Evolutionary conservation across 768 basidiomycete species (phyloP), one percentile per base, ranked within the genome.

Genomic region (Gelatoporia subvermispora): DNA sequence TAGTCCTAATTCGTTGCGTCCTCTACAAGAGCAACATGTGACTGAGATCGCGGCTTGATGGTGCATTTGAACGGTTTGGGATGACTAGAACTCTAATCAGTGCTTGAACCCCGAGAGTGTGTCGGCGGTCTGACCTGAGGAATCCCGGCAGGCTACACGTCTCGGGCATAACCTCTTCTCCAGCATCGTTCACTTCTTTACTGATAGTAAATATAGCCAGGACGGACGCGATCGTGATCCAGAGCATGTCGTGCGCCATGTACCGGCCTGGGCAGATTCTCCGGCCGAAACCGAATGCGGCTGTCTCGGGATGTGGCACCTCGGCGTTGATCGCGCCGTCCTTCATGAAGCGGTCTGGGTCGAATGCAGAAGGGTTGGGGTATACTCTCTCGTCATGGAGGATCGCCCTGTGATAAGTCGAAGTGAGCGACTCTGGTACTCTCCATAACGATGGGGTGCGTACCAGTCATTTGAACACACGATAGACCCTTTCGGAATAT

Each of bases 361-460:
- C 41, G 52, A 63, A 63, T 15, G 17, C 44, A n/a, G n/a, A n/a
- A n/a, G n/a, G n/a, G n/a, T n/a, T n/a, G n/a, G n/a, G n/a, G n/a
- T n/a, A n/a, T n/a, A n/a, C n/a, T n/a, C n/a, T n/a, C n/a, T n/a
- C n/a, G n/a, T 77, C 63, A 41, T 68, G 70, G 1, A 69, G 64
- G 44, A 76, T 67, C 1, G 68, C 68, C 74, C 73, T 70, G 16
- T 18, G 35, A 47, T 21, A 22, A 3, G 8, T 8, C 41, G 39
- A 41, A 23, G 22, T n/a, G n/a, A 16, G 3, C 3, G 8, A 13
- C 22, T 23, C 20, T 42, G 17, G 11, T 8, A 40, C 20, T n/a
- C n/a, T n/a, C n/a, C n/a, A 22, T 8, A 23, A 38, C 34, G 5
- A 11, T 5, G 23, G 8, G 2, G 23, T n/a, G n/a, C 49, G 5